Evolutionary conservation across 2,329 filamentous ascomycete genomes (phyloP).

Genomic region (Epichloe sylvatica): DNA sequence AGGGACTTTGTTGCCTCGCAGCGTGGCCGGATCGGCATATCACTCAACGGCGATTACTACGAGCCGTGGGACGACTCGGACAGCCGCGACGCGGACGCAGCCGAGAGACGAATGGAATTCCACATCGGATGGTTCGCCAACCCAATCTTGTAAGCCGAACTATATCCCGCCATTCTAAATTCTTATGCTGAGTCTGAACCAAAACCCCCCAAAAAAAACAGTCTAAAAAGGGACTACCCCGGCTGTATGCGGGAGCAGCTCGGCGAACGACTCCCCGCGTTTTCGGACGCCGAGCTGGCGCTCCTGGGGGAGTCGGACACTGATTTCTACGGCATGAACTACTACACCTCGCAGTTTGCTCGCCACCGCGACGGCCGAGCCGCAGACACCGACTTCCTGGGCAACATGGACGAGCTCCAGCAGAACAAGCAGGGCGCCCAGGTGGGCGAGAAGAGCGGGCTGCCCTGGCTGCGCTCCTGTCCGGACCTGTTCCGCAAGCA

Average conservation of each 20-base stretch:
- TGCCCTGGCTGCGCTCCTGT: constrained; percentile 21
- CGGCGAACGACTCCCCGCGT: constrained; percentile 16
- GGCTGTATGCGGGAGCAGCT: constrained; percentile 22
- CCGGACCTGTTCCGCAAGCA: constrained; percentile 17
- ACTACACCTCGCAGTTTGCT: constrained; percentile 25
- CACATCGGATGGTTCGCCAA: constrained; percentile 27
- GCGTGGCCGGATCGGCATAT: constrained; percentile 20
- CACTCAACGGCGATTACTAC: constrained; percentile 25
- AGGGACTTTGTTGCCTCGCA: constrained; percentile 18
- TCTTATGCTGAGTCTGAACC: too few species aligned
- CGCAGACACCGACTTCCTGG: constrained; percentile 17
- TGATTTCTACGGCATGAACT: constrained; percentile 28
- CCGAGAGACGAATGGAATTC: constrained; percentile 22
- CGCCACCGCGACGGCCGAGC: constrained; percentile 14
- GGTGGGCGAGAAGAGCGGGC: constrained; percentile 19
- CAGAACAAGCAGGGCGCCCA: constrained; percentile 16
- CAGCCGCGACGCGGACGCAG: constrained; percentile 16
- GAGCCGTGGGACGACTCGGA: constrained; percentile 21
- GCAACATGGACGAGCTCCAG: constrained; percentile 20
- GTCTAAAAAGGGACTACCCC: constrained; percentile 20
- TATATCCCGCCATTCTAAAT: too few species aligned
- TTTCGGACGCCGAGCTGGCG: constrained; percentile 15
- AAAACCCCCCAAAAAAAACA: too few species aligned
- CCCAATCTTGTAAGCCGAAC: constrained; percentile 20
- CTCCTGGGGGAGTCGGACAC: constrained; percentile 13